Percentiles rank a stretch among this genome's conserved stretches.
Evolutionary conservation across 345 rosid species (phyloP).

Genomic region (Lepidium africanum): DNA sequence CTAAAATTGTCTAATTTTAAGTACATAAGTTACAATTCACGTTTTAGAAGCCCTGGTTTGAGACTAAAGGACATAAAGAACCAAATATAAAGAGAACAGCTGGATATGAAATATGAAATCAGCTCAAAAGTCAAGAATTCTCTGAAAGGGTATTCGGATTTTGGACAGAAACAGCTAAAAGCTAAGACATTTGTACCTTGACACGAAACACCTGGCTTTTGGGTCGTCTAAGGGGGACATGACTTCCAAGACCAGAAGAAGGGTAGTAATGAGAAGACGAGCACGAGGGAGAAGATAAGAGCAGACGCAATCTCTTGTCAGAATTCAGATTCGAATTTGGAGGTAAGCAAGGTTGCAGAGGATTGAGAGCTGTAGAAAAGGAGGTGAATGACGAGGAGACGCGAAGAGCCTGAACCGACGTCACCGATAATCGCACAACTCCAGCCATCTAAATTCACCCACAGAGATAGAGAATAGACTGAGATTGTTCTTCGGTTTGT

Average conservation of each 20-base stretch:
- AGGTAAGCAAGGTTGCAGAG: constrained; percentile 31
- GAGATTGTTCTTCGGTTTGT: not conserved
- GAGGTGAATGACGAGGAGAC: constrained; percentile 36
- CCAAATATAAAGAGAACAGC: not conserved
- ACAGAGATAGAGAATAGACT: not conserved
- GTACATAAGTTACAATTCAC: not conserved
- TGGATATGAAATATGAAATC: not conserved
- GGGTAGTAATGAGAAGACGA: constrained; percentile 10
- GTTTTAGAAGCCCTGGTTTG: not conserved
- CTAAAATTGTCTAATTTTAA: not conserved
- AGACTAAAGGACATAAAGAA: not conserved
- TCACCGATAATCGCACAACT: constrained; percentile 38
- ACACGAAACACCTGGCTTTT: constrained; percentile 13
- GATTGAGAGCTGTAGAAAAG: constrained; percentile 30
- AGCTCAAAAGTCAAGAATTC: not conserved
- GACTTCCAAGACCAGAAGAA: constrained; percentile 7
- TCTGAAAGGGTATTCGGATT: not conserved
- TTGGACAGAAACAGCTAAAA: not conserved
- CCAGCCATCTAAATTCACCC: constrained; percentile 50
- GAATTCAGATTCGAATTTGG: constrained; percentile 15
- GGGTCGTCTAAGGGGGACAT: constrained; percentile 2
- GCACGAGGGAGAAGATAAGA: constrained; percentile 26
- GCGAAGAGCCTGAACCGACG: constrained; percentile 35
- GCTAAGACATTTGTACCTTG: constrained; percentile 12
- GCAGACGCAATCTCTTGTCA: constrained; percentile 33